Conservation (phyloP, 345 rosid genomes). For the Citrus medica region DNA sequence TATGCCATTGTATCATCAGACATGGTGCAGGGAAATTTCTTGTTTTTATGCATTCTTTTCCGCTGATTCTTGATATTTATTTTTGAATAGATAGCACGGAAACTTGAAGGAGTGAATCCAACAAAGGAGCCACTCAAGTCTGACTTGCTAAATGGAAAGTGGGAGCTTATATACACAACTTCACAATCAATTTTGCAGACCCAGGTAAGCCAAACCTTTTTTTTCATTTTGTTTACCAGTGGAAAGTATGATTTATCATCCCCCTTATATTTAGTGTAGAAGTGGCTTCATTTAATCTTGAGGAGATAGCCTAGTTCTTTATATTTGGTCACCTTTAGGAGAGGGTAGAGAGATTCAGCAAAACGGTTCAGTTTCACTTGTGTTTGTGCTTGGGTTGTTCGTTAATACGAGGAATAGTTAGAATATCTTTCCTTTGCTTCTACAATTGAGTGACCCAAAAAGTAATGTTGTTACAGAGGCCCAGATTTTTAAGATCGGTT, state of each 20-base stretch:
- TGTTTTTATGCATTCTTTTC: background rate
- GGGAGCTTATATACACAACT: constrained; percentile 95
- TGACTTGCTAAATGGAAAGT: constrained; percentile 69
- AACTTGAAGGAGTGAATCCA: constrained; percentile 78
- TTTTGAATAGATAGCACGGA: constrained; percentile 55
- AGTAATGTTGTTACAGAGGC: constrained; percentile 52
- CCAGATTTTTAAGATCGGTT: constrained; percentile 71
- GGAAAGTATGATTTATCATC: background rate
- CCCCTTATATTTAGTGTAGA: background rate
- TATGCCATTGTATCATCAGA: background rate
- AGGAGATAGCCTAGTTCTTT: background rate
- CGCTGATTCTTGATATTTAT: background rate
- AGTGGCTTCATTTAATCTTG: background rate
- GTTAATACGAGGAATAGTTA: background rate
- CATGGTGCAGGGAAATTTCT: background rate
- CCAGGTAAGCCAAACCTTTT: constrained; percentile 36
- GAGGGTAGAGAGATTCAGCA: background rate
- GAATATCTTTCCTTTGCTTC: background rate
- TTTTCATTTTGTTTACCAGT: background rate
- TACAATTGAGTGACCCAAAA: constrained; percentile 1
- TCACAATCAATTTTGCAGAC: constrained; percentile 80
- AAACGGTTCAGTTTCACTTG: background rate
- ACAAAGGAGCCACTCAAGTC: constrained; percentile 80
- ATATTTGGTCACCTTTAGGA: background rate
- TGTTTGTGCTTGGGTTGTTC: background rate